phyloP scores from a whole-genome alignment of 129 eudicot species.

The Artemisia tridentata region DNA sequence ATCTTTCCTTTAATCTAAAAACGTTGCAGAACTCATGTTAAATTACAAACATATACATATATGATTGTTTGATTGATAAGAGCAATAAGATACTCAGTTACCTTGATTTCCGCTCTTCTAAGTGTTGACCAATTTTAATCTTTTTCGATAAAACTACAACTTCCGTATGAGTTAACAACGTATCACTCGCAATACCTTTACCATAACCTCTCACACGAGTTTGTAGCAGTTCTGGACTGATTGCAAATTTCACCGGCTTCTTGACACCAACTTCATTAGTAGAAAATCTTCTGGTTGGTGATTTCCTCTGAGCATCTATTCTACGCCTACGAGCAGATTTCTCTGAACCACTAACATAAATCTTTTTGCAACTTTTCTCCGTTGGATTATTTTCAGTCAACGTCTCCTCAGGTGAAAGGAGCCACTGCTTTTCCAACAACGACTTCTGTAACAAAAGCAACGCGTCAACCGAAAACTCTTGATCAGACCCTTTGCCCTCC shows the following conservation, averaged over 20 bases:
- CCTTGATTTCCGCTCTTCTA: constrained; percentile 79
- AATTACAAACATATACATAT: constrained; percentile 13
- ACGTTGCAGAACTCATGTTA: neutral
- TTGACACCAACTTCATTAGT: constrained; percentile 25
- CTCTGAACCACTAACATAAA: constrained; percentile 61
- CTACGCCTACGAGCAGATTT: constrained; percentile 82
- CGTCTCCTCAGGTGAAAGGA: constrained; percentile 51
- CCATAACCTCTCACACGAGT: constrained; percentile 63
- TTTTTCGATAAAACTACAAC: constrained; percentile 75
- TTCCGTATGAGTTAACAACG: constrained; percentile 69
- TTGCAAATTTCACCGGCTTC: constrained; percentile 34
- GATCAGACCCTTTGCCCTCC: constrained; percentile 30
- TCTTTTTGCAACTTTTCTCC: constrained; percentile 36
- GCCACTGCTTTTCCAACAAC: constrained; percentile 89
- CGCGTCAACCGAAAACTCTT: constrained; percentile 62
- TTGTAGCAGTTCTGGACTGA: constrained; percentile 68
- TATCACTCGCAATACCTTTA: constrained; percentile 56
- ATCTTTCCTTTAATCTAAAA: constrained; percentile 67
- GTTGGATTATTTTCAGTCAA: constrained; percentile 19
- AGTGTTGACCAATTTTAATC: constrained; percentile 57
- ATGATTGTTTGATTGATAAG: neutral
- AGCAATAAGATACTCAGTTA: constrained; percentile 20
- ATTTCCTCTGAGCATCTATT: constrained; percentile 53
- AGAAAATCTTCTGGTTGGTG: constrained; percentile 34
- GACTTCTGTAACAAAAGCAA: constrained; percentile 75